Evolutionary conservation across 805 yeast genomes (phyloP).

Genomic region (Saccharomycopsis oosterbeekiorum): DNA sequence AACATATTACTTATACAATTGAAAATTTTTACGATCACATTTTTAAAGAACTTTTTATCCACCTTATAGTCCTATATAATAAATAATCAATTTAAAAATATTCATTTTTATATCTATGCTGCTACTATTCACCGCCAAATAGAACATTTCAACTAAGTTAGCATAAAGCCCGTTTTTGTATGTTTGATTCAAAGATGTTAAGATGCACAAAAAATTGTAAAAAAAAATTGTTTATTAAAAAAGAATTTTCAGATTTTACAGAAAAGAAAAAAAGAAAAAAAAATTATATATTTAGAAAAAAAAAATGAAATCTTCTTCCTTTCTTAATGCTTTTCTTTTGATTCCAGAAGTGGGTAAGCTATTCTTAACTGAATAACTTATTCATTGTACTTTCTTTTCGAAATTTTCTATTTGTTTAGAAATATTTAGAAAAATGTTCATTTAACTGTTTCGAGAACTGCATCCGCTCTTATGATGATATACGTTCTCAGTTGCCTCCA

Average conservation of each 20-base stretch:
- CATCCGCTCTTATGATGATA: not conserved
- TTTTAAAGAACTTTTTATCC: not conserved
- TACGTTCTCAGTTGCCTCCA: not conserved
- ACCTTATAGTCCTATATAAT: not conserved
- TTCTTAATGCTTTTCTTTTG: not conserved
- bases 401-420: not conserved
- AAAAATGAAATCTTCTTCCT: not conserved
- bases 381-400: slow-evolving; percentile 1
- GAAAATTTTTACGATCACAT: not conserved
- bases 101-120: not conserved
- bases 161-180: not conserved
- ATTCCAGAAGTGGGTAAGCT: not conserved
- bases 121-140: too few species aligned
- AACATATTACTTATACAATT: not conserved
- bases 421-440: not conserved
- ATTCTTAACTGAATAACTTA: not conserved
- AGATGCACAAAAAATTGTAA: not conserved
- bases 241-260: too few species aligned
- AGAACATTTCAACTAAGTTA: too few species aligned
- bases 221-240: not conserved
- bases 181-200: not conserved
- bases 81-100: not conserved
- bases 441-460: not conserved
- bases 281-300: not conserved
- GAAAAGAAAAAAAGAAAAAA: not conserved